Conservation (phyloP, 805 yeast species). For the Candida koratica region DNA sequence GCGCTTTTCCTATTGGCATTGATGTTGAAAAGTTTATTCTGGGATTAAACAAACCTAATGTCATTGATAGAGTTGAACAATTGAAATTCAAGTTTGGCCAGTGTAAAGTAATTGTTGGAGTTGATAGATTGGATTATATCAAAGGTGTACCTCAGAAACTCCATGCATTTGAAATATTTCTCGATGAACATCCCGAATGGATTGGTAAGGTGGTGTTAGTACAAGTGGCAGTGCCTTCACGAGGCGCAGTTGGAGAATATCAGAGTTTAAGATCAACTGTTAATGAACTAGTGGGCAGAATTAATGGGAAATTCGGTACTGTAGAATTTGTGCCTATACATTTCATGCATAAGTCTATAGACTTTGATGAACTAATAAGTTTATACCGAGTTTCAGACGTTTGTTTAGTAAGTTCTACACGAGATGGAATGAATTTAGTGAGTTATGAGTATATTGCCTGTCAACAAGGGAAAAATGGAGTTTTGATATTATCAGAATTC, state of each 20-base stretch:
- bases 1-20: slow-evolving; percentile 99
- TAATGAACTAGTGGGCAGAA: slow-evolving; percentile 93
- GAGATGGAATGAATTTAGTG: slow-evolving; percentile 98
- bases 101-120: slow-evolving; percentile 88
- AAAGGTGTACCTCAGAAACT: slow-evolving; percentile 97
- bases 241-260: slow-evolving; percentile 98
- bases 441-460: slow-evolving; percentile 96
- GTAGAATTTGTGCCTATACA: slow-evolving; percentile 97
- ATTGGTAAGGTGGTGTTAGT: slow-evolving; percentile 93
- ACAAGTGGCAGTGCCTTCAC: slow-evolving; percentile 95
- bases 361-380: slow-evolving; percentile 87
- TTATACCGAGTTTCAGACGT: slow-evolving; percentile 83
- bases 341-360: slow-evolving; percentile 87
- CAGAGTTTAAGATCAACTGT: slow-evolving; percentile 90
- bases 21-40: slow-evolving; percentile 88
- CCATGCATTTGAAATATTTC: slow-evolving; percentile 91
- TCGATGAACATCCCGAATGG: slow-evolving; percentile 95
- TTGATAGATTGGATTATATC: slow-evolving; percentile 92
- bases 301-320: slow-evolving; percentile 94
- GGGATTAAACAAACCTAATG: slow-evolving; percentile 64
- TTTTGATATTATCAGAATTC: slow-evolving; percentile 85
- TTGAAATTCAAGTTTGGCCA: slow-evolving; percentile 65
- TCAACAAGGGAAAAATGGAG: slow-evolving; percentile 81
- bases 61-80: slow-evolving; percentile 59
- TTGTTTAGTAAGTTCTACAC: slow-evolving; percentile 87